A percentile compares a stretch with the other conserved stretches of the same genome.
These are phyloP conservation scores for Cercospora sojina DNA, from an alignment of 2,329 filamentous ascomycete genomes.

Conservation along the genomic window DNA sequence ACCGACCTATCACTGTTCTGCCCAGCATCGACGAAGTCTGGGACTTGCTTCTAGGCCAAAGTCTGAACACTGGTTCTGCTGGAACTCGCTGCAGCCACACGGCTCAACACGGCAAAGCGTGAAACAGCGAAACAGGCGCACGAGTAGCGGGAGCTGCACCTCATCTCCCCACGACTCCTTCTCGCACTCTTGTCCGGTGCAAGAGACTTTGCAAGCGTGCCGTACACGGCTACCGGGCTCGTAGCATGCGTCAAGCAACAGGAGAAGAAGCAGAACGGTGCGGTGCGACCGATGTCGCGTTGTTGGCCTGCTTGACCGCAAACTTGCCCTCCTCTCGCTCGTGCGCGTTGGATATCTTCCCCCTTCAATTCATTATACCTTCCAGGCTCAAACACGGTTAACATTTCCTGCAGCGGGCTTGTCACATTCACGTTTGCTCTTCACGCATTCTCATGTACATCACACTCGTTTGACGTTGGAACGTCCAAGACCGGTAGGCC, in stretches of 20 bases:
- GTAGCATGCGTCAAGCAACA: not conserved
- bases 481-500: constrained; percentile 1
- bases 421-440: constrained; percentile 3
- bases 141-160: not conserved
- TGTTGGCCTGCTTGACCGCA: not conserved
- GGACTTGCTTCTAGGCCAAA: constrained; percentile 4
- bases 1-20: not conserved
- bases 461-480: constrained; percentile 7
- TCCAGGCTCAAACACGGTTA: not conserved
- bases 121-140: constrained; percentile 6
- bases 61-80: not conserved
- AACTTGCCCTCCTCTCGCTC: not conserved
- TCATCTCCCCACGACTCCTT: constrained; percentile 11
- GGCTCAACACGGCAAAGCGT: constrained; percentile 9
- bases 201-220: not conserved
- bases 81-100: not conserved
- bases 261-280: not conserved
- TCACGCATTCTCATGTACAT: constrained; percentile 8
- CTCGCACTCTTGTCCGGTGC: not conserved
- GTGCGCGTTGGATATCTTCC: not conserved
- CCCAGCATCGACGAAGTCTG: constrained; percentile 1
- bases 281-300: not conserved
- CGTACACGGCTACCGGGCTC: not conserved
- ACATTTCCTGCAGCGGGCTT: not conserved
- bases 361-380: not conserved